Evolutionary conservation across 169 alveolate genomes (phyloP).

Genomic region (Cryptosporidium meleagridis): DNA sequence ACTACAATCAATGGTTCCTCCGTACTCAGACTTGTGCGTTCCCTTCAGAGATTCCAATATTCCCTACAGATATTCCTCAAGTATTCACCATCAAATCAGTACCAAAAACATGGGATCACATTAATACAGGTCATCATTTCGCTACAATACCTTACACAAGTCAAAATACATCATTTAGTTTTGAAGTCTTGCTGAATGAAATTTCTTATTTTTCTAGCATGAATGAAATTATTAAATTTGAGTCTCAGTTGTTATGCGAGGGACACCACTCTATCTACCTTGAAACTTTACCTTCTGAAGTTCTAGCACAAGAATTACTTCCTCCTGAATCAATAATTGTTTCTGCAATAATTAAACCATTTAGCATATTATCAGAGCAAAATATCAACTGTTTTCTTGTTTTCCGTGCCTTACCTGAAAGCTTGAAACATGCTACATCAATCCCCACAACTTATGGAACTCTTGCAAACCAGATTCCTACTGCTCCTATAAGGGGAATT

Average conservation of each 20-base stretch:
- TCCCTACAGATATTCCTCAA: constrained; percentile 60
- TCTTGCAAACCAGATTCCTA: constrained; percentile 66
- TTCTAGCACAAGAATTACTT: constrained; percentile 6
- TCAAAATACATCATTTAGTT: constrained; percentile 37
- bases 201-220: not conserved
- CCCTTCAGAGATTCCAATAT: constrained; percentile 54
- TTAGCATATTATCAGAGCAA: constrained; percentile 20
- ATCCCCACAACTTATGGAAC: constrained; percentile 29
- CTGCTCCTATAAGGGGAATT: constrained; percentile 39
- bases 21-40: constrained; percentile 58
- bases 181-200: constrained; percentile 33
- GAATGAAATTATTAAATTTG: not conserved
- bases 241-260: constrained; percentile 41
- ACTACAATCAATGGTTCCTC: constrained; percentile 66
- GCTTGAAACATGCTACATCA: not conserved
- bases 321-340: constrained; percentile 57
- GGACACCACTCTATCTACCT: constrained; percentile 29
- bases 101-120: constrained; percentile 51
- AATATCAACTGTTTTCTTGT: constrained; percentile 51
- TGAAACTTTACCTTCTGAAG: constrained; percentile 31
- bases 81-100: constrained; percentile 53
- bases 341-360: constrained; percentile 62
- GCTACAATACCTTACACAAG: constrained; percentile 34
- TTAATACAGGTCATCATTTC: constrained; percentile 47
- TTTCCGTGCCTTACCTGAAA: constrained; percentile 47